Base-by-base conservation (phyloP, 192 early-diverging fungal genomes). In the Backusella psychrophila region DNA sequence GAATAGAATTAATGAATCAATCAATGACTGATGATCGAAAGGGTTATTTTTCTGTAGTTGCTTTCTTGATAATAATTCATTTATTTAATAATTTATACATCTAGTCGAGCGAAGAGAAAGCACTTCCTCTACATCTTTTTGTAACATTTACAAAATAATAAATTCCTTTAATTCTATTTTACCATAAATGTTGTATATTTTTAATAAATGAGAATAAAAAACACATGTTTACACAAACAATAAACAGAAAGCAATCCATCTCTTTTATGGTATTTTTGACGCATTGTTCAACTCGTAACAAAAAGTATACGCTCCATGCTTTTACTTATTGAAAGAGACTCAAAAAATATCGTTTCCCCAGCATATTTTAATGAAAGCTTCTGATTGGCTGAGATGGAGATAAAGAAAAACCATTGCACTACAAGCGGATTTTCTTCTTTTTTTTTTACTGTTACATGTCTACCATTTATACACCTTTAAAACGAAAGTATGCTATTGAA, bases 401-500 rank as follows among this genome's bases (percentile, higher is more conserved):
- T 7, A 39, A 4, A 39, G 5, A 33, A 33, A 33, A 33, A 33
- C 31, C 31, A 33, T 0, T 3, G 1, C 31, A 33, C 31, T 1
- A 33, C 31, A 44, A 17, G 14, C 15, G 15, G 42, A 14, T 29
- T 33, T 29, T 17, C 2, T 70, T 71, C 26, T 71, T 41, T 31
- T 71, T 44, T 17, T 59, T 33, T 73, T 34, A n/a, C 26, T 36
- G 68, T 36, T 53, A 21, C 6, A 49, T 69, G 44, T 68, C 67
- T 17, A 42, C 19, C 7, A 71, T 80, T 11, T 80, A 76, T 65
- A 80, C 59, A 52, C 79, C 79, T 59, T 44, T 68, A 5, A 80
- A 78, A 73, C 31, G 75, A 65, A 73, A 44, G 12, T 83, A 77
- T 74, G 39, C 68, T 38, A 39, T 42, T 2, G 59, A 71, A 3